A percentile compares a stretch with the other conserved stretches of the same genome.
These are phyloP conservation scores for Pyricularia grisea DNA, from an alignment of 2,329 filamentous ascomycete species.

Conservation along the genomic window DNA sequence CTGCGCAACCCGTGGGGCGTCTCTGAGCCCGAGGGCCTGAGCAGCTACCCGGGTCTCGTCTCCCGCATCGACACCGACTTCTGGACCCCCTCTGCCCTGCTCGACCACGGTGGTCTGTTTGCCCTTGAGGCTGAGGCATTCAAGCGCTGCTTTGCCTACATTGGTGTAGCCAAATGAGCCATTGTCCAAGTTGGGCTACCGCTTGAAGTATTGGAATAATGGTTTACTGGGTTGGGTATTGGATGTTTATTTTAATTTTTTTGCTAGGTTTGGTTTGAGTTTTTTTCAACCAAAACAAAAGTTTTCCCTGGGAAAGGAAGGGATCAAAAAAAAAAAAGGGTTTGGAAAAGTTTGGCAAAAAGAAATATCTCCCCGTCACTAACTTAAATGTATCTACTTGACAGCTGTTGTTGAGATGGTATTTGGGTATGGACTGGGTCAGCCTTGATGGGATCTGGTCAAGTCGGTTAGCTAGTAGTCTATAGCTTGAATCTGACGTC, in stretches of 20 bases:
- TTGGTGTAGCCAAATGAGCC: slow-evolving; percentile 5
- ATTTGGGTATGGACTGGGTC: neutral
- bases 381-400: neutral
- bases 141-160: slow-evolving; percentile 6
- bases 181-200: neutral
- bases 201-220: neutral
- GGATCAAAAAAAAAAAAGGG: neutral
- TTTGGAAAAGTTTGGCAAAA: neutral
- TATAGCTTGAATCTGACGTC: neutral
- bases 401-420: neutral
- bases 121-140: slow-evolving; percentile 13
- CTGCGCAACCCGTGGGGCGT: slow-evolving; percentile 34
- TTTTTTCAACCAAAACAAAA: neutral
- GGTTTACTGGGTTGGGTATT: neutral
- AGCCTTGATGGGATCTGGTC: neutral
- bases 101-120: slow-evolving; percentile 12
- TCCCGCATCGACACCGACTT: slow-evolving; percentile 21
- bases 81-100: slow-evolving; percentile 11
- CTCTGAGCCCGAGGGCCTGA: slow-evolving; percentile 29
- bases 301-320: neutral
- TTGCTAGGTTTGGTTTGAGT: neutral
- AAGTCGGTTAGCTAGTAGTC: neutral
- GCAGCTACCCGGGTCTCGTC: slow-evolving; percentile 28
- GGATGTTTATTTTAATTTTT: neutral
- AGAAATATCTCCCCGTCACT: neutral